phyloP scores from a whole-genome alignment of 2,329 filamentous ascomycete genomes.

The Xylaria sp. region DNA sequence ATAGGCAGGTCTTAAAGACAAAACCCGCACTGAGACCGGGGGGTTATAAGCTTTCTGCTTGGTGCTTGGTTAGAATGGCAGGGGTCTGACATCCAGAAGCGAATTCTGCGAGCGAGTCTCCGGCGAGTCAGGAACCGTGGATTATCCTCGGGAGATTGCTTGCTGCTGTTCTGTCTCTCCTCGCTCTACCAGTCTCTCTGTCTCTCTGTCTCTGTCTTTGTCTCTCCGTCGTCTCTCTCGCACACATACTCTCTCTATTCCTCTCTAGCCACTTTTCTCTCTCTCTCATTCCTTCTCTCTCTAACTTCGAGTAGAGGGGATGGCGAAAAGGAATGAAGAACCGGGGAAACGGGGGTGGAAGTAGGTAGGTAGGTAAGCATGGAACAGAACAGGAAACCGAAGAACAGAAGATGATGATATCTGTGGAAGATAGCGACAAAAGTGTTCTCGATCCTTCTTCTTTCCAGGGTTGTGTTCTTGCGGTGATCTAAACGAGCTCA shows the following conservation, averaged over 20 bases:
- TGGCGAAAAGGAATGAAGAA: too few species aligned
- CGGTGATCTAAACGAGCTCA: neutral
- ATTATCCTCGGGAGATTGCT: neutral
- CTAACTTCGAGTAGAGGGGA: too few species aligned
- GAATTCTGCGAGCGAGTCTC: constrained; percentile 21
- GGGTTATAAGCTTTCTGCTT: constrained; percentile 30
- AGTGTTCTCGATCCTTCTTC: neutral
- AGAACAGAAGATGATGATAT: neutral
- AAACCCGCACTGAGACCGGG: constrained; percentile 27
- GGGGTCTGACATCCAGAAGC: constrained; percentile 20
- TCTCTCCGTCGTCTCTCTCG: too few species aligned
- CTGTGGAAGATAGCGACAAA: neutral
- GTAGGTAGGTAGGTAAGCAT: too few species aligned
- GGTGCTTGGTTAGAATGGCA: constrained; percentile 22
- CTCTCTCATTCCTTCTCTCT: too few species aligned
- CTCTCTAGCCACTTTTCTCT: too few species aligned
- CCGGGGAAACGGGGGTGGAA: too few species aligned
- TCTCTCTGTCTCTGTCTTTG: neutral
- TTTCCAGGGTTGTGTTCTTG: neutral
- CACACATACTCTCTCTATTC: too few species aligned
- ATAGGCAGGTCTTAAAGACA: constrained; percentile 28
- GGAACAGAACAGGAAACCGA: too few species aligned
- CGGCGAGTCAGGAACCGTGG: constrained; percentile 15
- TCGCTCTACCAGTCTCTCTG: too few species aligned
- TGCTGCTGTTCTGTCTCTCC: neutral